Conservation (phyloP, 768 basidiomycete species). For the Cyathus striatus region DNA sequence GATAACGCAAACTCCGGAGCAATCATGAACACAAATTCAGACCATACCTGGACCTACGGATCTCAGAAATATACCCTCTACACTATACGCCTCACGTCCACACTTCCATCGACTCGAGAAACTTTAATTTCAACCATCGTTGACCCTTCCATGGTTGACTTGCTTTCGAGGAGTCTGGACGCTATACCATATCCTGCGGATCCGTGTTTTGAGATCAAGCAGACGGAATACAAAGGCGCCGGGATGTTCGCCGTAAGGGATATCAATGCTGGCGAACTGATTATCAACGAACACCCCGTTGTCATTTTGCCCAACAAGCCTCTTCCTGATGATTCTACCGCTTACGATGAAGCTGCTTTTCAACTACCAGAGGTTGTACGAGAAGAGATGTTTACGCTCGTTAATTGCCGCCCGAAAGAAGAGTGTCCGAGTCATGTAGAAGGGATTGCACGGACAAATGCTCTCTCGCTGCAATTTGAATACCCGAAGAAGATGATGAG, state of each 20-base stretch:
- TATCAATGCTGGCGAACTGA: constrained; percentile 25
- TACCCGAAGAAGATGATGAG: constrained; percentile 18
- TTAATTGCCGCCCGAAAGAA: constrained; percentile 20
- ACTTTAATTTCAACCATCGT: background rate
- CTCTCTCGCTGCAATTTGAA: constrained; percentile 21
- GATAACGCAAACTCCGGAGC: no score
- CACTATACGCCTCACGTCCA: background rate
- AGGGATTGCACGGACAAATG: constrained; percentile 41
- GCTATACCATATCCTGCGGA: constrained; percentile 3
- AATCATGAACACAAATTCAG: no score
- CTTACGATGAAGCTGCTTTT: constrained; percentile 24
- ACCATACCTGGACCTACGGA: background rate
- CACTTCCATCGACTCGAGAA: background rate
- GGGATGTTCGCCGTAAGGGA: constrained; percentile 30
- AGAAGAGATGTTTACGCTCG: constrained; percentile 24
- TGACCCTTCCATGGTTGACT: background rate
- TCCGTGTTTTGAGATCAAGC: constrained; percentile 15
- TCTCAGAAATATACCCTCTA: background rate
- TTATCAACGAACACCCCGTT: constrained; percentile 34
- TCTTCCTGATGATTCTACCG: constrained; percentile 16
- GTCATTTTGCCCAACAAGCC: constrained; percentile 29
- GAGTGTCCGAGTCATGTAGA: constrained; percentile 31
- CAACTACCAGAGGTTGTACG: constrained; percentile 18
- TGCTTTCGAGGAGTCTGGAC: background rate
- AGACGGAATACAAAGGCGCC: constrained; percentile 24